Conservation (phyloP, 495 filamentous ascomycete genomes). For the Podospora pseudocomata region DNA sequence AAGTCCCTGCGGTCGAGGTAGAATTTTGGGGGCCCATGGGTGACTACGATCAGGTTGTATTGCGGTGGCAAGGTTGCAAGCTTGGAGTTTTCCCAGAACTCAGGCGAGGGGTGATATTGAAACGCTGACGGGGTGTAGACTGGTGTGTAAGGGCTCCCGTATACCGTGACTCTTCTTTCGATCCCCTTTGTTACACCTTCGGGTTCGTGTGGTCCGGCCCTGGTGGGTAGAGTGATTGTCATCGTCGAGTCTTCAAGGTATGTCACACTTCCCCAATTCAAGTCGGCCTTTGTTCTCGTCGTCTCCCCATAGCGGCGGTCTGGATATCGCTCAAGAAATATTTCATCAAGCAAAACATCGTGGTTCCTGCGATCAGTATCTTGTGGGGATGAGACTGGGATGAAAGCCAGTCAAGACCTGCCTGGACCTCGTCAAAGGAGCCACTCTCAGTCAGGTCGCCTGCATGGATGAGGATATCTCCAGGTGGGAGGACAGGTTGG, state of each 20-base stretch:
- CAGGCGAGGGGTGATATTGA: constrained; percentile 1
- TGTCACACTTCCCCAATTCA: constrained; percentile 13
- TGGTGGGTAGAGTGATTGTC: neutral
- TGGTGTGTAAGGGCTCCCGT: constrained; percentile 16
- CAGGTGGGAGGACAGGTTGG: constrained; percentile 7
- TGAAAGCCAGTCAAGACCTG: constrained; percentile 13
- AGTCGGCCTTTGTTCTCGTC: constrained; percentile 1
- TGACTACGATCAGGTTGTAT: neutral
- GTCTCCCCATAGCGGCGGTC: constrained; percentile 9
- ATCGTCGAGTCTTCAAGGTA: constrained; percentile 12
- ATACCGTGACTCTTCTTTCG: constrained; percentile 7
- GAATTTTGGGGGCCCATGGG: neutral
- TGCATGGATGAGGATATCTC: constrained; percentile 16
- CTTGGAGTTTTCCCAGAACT: neutral
- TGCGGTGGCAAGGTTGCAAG: neutral
- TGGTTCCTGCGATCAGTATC: constrained; percentile 17
- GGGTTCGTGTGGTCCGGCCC: neutral
- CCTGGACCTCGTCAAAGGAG: constrained; percentile 15
- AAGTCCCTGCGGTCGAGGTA: constrained; percentile 10
- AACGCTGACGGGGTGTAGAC: constrained; percentile 12
- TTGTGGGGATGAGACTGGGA: constrained; percentile 15
- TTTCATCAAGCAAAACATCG: constrained; percentile 14
- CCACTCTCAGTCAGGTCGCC: constrained; percentile 16
- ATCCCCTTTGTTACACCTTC: neutral
- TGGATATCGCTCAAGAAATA: constrained; percentile 10